A percentile compares a stretch with the other conserved stretches of the same genome.
Evolutionary conservation across 257 asterid species (phyloP).

Genomic region (Pogostemon cablin): DNA sequence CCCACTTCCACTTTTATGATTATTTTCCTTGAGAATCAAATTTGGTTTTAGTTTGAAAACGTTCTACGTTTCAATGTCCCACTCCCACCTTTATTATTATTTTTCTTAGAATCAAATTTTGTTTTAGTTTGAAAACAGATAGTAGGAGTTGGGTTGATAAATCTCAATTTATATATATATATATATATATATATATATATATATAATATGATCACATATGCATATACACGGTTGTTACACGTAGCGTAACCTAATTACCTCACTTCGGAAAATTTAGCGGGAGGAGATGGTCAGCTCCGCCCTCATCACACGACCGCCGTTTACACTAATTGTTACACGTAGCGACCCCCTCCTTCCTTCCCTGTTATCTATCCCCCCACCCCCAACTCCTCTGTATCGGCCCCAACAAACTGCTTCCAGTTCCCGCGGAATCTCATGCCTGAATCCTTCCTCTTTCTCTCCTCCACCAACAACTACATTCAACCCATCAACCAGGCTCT

Average conservation of each 20-base stretch:
- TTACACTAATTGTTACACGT: not conserved
- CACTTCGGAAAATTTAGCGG: slow-evolving; percentile 25
- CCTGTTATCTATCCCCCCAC: slow-evolving; percentile 20
- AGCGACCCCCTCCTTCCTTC: slow-evolving; percentile 14
- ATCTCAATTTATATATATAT: too few species aligned
- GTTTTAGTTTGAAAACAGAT: too few species aligned
- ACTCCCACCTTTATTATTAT: too few species aligned
- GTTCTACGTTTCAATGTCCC: too few species aligned
- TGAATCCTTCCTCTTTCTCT: slow-evolving; percentile 30
- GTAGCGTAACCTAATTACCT: slow-evolving; percentile 3
- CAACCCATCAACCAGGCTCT: slow-evolving; percentile 44
- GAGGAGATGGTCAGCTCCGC: slow-evolving; percentile 39
- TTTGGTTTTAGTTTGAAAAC: too few species aligned
- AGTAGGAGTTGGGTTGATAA: too few species aligned
- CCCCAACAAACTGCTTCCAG: not conserved
- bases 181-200: too few species aligned
- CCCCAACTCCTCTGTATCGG: slow-evolving; percentile 25
- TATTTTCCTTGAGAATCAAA: too few species aligned
- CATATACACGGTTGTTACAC: too few species aligned
- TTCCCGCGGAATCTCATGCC: slow-evolving; percentile 22
- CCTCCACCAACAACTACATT: slow-evolving; percentile 29
- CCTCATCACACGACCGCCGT: slow-evolving; percentile 23
- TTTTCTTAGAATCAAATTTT: too few species aligned
- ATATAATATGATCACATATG: too few species aligned
- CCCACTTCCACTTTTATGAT: too few species aligned